phyloP scores from a whole-genome alignment of 2,329 filamentous ascomycete species.

The Ophiocordyceps robertsii region DNA sequence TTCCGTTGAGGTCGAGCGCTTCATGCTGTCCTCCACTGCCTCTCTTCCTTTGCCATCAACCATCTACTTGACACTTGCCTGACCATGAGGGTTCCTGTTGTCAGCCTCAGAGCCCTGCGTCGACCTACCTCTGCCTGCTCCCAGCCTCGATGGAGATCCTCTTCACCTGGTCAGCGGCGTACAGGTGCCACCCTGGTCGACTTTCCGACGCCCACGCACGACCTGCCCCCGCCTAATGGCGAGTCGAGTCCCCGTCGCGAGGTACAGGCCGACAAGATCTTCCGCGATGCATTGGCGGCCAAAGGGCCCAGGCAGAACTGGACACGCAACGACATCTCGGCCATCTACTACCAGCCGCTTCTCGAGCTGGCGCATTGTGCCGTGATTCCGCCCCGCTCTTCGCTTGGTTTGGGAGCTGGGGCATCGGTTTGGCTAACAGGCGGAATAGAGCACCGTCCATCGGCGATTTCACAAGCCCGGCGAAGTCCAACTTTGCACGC shows the following conservation, averaged over 20 bases:
- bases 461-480: constrained; percentile 74
- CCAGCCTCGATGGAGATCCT: neutral
- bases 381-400: constrained; percentile 28
- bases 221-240: neutral
- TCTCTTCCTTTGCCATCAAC: too few species aligned
- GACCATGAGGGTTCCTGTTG: too few species aligned
- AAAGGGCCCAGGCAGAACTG: constrained; percentile 55
- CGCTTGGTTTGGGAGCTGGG: neutral
- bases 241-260: neutral
- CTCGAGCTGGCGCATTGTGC: constrained; percentile 67
- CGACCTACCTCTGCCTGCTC: too few species aligned
- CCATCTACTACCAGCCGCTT: constrained; percentile 70
- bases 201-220: constrained; percentile 3
- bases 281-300: constrained; percentile 44
- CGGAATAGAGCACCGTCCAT: constrained; percentile 56
- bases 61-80: too few species aligned
- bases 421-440: neutral
- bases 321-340: constrained; percentile 68
- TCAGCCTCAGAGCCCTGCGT: too few species aligned
- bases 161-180: neutral
- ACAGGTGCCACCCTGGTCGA: constrained; percentile 7
- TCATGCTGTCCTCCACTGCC: too few species aligned
- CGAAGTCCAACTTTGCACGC: constrained; percentile 80
- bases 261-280: constrained; percentile 15
- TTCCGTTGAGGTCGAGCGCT: too few species aligned